Evolutionary conservation across 1,284 basidiomycete genomes (phyloP).

Genomic region (Ceratobasidium sp.): DNA sequence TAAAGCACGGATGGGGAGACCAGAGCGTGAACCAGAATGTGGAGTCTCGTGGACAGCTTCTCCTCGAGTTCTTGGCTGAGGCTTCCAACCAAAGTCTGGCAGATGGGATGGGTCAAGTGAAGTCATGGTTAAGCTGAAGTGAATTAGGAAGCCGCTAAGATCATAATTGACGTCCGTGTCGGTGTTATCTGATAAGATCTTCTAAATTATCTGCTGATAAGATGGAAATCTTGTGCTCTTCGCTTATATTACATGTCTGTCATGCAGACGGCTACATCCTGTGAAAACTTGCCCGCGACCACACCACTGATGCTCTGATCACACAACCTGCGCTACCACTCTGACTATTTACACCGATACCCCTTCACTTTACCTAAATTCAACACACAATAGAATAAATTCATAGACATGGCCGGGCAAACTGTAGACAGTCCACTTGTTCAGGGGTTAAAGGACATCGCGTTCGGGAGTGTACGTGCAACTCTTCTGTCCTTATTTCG

Average conservation of each 20-base stretch:
- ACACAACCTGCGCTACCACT: not conserved
- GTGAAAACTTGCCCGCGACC: constrained; percentile 4
- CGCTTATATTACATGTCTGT: constrained; percentile 35
- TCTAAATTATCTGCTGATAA: constrained; percentile 22
- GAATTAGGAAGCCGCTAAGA: too few species aligned
- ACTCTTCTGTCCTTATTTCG: not conserved
- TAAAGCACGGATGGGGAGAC: constrained; percentile 27
- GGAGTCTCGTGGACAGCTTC: constrained; percentile 39
- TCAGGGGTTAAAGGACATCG: constrained; percentile 55
- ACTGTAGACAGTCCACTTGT: constrained; percentile 18
- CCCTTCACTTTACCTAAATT: not conserved
- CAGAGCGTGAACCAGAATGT: too few species aligned
- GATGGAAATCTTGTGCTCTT: not conserved
- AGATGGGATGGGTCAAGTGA: constrained; percentile 44
- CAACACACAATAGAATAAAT: constrained; percentile 13
- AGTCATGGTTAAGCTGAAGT: constrained; percentile 40
- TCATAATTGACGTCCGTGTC: not conserved
- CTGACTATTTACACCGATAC: not conserved
- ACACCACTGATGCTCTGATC: not conserved
- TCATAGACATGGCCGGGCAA: constrained; percentile 25
- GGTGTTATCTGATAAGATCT: constrained; percentile 2
- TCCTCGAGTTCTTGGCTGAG: constrained; percentile 36
- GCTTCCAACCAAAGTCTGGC: constrained; percentile 39
- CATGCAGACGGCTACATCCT: not conserved
- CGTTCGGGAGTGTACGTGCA: constrained; percentile 57